Base-by-base conservation (phyloP, 2,329 filamentous ascomycete species). In the Phyllosticta citrichinensis region DNA sequence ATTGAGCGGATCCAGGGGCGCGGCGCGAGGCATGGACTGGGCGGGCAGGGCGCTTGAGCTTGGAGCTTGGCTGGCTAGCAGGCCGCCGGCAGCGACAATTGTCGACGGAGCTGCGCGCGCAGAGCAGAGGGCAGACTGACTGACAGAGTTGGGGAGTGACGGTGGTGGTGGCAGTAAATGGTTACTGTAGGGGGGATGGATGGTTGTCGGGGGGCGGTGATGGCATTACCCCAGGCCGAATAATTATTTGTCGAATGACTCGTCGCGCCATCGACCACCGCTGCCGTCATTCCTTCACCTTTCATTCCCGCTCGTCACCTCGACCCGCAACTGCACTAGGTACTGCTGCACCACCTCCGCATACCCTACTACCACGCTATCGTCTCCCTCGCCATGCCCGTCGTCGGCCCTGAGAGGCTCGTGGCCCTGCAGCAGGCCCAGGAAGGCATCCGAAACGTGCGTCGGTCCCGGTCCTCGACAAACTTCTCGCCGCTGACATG, bases 381-480 rank as follows among this genome's bases (percentile, higher is more conserved):
- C 17, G 12, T n/a, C 58, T 17, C 19, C 58, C 27, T 63, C 75
- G 82, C 70, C 63, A 99, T 99, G 94, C 93, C 94, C 66, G 87
- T 97, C 66, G 91, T 99, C 67, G 88, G 85, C 65, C 86, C 92
- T 65, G 90, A 97, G 67, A 92, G 95, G 80, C 84, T 99, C 71
- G 88, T 94, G 67, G 84, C 86, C 75, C 85, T 99, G 68, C 94
- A 99, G 80, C 85, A 86, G 73, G 88, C 92, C 73, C 85, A 91
- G 68, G 85, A 92, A 66, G 89, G 92, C 75, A 88, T 99, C 72
- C 85, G 94, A 79, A 99, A 99, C 82, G 91, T 95, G 80, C 74
- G 84, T 58, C 63, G 12, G 9, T 53, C 19, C 25, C 20, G 5
- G 20, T 24, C 25, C 5, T 17, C n/a, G 22, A 4, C 33, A 63